These are phyloP conservation scores for Haplographium delicatum DNA, from an alignment of 495 filamentous ascomycete species.

Conservation along the genomic window DNA sequence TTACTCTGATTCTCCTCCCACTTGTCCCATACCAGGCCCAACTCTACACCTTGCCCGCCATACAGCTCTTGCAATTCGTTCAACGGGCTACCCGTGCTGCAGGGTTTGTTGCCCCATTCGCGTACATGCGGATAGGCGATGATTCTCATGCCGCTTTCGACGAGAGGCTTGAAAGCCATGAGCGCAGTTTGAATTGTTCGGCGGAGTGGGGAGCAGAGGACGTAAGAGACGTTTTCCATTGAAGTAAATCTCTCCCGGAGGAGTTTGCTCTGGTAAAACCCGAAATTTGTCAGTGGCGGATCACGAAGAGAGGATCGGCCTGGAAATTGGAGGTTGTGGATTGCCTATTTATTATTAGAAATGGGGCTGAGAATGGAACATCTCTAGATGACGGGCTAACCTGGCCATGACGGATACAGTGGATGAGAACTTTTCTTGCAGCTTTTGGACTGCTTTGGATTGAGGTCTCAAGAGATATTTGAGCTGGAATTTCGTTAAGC, in stretches of 20 bases:
- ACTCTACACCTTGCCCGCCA: background rate
- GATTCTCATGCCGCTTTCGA: background rate
- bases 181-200: constrained; percentile 2
- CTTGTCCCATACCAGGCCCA: background rate
- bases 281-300: background rate
- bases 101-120: background rate
- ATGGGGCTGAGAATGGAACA: too few species aligned
- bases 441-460: too few species aligned
- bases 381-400: too few species aligned
- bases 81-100: background rate
- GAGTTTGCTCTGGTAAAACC: background rate
- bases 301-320: background rate
- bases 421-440: background rate
- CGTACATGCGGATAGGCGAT: constrained; percentile 1
- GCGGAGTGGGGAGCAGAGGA: constrained; percentile 1
- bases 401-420: constrained; percentile 3
- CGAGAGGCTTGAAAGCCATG: background rate
- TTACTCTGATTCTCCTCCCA: constrained; percentile 1
- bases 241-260: background rate
- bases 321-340: background rate
- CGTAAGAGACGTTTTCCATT: background rate
- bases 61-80: background rate
- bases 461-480: too few species aligned
- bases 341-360: constrained; percentile 1
- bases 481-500: too few species aligned